phyloP scores from a whole-genome alignment of 1,139 yeast genomes.

The Taphrina deformans region DNA sequence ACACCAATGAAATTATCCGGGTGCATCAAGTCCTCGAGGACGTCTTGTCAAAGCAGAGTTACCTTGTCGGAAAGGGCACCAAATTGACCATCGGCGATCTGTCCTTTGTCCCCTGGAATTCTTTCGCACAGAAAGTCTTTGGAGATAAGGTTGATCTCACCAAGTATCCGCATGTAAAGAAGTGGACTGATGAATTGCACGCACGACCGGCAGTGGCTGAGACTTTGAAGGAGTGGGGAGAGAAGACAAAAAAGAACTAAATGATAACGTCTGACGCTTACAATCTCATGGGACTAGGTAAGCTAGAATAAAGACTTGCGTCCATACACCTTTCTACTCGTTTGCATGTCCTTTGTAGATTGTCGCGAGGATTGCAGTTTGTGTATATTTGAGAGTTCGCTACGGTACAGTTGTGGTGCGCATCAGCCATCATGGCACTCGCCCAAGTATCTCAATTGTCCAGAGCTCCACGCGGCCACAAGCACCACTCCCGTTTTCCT shows the following conservation, averaged over 20 bases:
- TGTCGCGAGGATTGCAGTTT: too few relatives aligned
- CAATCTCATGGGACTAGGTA: neutral
- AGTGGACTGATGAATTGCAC: conserved; percentile 21
- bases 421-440: neutral
- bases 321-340: too few relatives aligned
- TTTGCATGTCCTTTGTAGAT: too few relatives aligned
- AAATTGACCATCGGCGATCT: conserved; percentile 34
- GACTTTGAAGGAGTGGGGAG: conserved; percentile 18
- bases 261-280: too few relatives aligned
- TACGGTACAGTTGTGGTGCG: neutral
- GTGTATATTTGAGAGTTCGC: neutral
- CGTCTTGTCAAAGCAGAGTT: conserved; percentile 92
- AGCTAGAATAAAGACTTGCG: neutral
- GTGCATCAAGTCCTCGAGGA: conserved; percentile 93
- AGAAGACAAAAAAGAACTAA: conserved; percentile 1
- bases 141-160: conserved; percentile 19
- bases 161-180: conserved; percentile 20
- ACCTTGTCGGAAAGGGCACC: conserved; percentile 47
- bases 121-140: conserved; percentile 14
- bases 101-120: conserved; percentile 35
- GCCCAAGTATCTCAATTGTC: neutral
- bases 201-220: conserved; percentile 25
- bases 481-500: conserved; percentile 1
- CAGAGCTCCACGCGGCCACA: conserved; percentile 12
- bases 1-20: conserved; percentile 88